A percentile compares a stretch with the other conserved stretches of the same genome.
Evolutionary conservation across 2,329 filamentous ascomycete genomes (phyloP).

Genomic region (Zymoseptoria pseudotritici): DNA sequence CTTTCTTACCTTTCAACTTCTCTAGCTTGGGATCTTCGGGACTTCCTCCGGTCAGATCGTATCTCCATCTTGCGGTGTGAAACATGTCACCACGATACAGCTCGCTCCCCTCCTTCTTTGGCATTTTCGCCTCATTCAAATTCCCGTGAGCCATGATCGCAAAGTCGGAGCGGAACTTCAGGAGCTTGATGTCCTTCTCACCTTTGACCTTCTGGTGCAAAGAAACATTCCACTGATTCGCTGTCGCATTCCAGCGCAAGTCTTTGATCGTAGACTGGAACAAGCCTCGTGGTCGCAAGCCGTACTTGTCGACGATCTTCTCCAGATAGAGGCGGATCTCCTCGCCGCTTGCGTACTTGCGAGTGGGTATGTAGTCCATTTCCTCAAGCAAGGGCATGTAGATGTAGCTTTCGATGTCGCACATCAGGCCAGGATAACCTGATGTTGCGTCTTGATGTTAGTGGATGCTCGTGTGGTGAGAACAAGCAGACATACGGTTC

Average conservation of each 20-base stretch:
- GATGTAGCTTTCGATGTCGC: conserved; percentile 54
- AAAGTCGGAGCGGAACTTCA: conserved; percentile 32
- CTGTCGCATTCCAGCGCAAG: conserved; percentile 42
- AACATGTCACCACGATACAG: conserved; percentile 36
- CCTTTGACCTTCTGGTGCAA: conserved; percentile 27
- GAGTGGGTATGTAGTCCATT: conserved; percentile 50
- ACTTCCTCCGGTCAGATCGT: conserved; percentile 35
- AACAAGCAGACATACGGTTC: conserved; percentile 25
- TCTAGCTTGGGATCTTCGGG: conserved; percentile 22
- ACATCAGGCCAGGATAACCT: conserved; percentile 41
- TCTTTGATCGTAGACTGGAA: conserved; percentile 42
- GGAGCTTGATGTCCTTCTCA: conserved; percentile 8
- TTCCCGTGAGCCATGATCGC: conserved; percentile 37
- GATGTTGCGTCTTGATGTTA: not conserved
- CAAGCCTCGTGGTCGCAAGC: conserved; percentile 36
- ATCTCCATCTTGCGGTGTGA: conserved; percentile 42
- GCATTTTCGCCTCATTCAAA: conserved; percentile 39
- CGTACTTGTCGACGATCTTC: conserved; percentile 39
- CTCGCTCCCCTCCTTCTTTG: conserved; percentile 35
- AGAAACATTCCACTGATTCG: conserved; percentile 28
- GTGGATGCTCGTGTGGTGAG: not conserved
- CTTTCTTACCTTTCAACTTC: conserved; percentile 34
- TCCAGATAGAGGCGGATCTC: conserved; percentile 44
- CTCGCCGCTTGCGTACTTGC: conserved; percentile 39
- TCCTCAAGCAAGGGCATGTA: conserved; percentile 54